These are phyloP conservation scores for Heterobasidion occidentale DNA, from an alignment of 1,284 basidiomycete species.

Conservation along the genomic window DNA sequence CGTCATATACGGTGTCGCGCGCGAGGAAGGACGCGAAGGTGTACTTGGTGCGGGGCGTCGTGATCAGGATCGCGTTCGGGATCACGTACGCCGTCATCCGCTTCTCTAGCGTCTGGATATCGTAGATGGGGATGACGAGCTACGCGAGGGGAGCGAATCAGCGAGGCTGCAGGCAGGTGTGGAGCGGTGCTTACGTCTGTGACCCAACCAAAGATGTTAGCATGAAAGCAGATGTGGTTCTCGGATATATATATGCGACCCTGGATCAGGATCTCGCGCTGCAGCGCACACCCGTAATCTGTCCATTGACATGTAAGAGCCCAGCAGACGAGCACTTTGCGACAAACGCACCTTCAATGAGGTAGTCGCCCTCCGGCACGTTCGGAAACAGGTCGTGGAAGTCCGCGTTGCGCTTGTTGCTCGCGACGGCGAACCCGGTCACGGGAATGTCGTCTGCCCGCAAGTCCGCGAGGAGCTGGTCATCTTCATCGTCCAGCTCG, in stretches of 20 bases:
- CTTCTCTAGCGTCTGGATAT: slow-evolving; percentile 89
- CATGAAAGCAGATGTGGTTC: slow-evolving; percentile 97
- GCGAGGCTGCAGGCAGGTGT: not conserved
- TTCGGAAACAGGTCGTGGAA: slow-evolving; percentile 90
- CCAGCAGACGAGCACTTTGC: slow-evolving; percentile 1
- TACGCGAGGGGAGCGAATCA: slow-evolving; percentile 23
- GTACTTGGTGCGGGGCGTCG: slow-evolving; percentile 79
- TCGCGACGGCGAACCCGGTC: slow-evolving; percentile 95
- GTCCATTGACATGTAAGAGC: slow-evolving; percentile 3
- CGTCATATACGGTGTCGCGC: slow-evolving; percentile 93
- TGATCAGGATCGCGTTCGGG: slow-evolving; percentile 93
- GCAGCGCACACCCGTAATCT: slow-evolving; percentile 97
- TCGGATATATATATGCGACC: slow-evolving; percentile 96
- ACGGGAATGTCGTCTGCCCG: slow-evolving; percentile 70
- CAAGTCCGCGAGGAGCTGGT: slow-evolving; percentile 36
- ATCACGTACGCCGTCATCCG: slow-evolving; percentile 99
- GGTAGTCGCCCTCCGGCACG: slow-evolving; percentile 93
- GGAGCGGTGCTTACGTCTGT: slow-evolving; percentile 6
- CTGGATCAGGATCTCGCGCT: slow-evolving; percentile 95
- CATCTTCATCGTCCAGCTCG: slow-evolving; percentile 27
- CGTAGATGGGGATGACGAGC: slow-evolving; percentile 88
- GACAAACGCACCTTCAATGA: slow-evolving; percentile 80
- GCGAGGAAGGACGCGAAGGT: slow-evolving; percentile 96
- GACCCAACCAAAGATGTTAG: slow-evolving; percentile 99
- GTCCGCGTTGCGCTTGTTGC: slow-evolving; percentile 89